Base-by-base conservation (phyloP, 108 stramenopile species). In the Skeletonema grethae region DNA sequence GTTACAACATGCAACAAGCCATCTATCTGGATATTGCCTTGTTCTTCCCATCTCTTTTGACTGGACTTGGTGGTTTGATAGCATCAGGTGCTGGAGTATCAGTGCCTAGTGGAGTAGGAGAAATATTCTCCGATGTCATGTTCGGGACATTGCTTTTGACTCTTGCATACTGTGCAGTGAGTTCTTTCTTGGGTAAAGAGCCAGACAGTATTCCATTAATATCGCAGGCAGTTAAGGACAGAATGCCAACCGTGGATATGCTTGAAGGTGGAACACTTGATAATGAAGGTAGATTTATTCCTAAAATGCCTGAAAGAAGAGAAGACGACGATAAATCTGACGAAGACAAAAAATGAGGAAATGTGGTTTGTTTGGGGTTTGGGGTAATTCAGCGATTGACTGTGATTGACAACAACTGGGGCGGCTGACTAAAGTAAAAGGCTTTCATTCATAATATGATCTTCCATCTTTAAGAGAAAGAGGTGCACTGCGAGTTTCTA, bases 1-100 rank as follows among this genome's bases (percentile, higher is more conserved):
- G 95, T 34, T 96, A 82, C 86, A 92, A 90, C 69, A 90, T 94
- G 87, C 93, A 94, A 62, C 95, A 96, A 83, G 95, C 95, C 10
- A 94, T 96, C 43, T 93, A 87, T 46, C 61, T 96, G 57, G 95
- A 96, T 79, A 96, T 96, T 76, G 93, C 91, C 8, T 70, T 96
- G 45, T 90, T 96, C 84, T 86, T 96, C 50, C 93, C 93, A 66
- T 87, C 89, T 15, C 73, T 96, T 7, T 35, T 92, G 43, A 55
- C 69, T 7, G 87, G 86, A 8, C 38, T 92, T 12, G 67, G 79
- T n/a, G 81, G 69, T 9, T 55, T 82, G 25, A 32, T 86, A 29
- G 48, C 70, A 4, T 45, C 62, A 12, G 72, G 72, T 9, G 67
- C 80, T 0, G 87, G 81, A 38, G 60, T 70, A 5, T 22, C 57